Conservation (phyloP, 2,329 filamentous ascomycete genomes). For the Colletotrichum sp. region DNA sequence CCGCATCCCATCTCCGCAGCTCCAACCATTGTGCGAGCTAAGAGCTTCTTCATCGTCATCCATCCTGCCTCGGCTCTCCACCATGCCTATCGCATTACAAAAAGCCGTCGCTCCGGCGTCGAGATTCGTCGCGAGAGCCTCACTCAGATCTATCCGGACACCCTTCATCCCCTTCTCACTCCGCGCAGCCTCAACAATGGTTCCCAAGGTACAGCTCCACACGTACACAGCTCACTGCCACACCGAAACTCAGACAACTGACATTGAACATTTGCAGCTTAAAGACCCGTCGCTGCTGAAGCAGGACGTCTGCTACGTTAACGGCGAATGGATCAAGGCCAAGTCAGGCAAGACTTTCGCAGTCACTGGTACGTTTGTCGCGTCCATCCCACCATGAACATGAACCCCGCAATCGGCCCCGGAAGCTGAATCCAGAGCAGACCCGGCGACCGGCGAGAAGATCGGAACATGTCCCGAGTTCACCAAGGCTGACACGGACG, state of each 20-base stretch:
- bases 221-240: not conserved
- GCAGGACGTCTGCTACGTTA: conserved; percentile 81
- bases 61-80: not conserved
- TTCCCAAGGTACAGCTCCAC: conserved; percentile 42
- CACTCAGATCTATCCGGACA: not conserved
- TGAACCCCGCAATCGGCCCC: not conserved
- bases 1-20: not conserved
- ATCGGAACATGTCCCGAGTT: conserved; percentile 90
- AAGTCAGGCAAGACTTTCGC: conserved; percentile 91
- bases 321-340: conserved; percentile 90
- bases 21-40: not conserved
- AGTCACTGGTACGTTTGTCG: conserved; percentile 64
- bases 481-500: conserved; percentile 75
- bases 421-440: conserved; percentile 40
- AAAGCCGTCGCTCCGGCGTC: conserved; percentile 18
- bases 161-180: conserved; percentile 17
- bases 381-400: not conserved
- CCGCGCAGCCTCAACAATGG: conserved; percentile 52
- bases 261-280: conserved; percentile 52
- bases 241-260: accelerated
- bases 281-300: conserved; percentile 85
- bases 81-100: conserved; percentile 16
- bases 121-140: conserved; percentile 7
- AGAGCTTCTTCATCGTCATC: not conserved
- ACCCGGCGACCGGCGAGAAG: conserved; percentile 81